phyloP scores from a whole-genome alignment of 1,139 yeast species.

The Magnusiomyces fungicola region DNA sequence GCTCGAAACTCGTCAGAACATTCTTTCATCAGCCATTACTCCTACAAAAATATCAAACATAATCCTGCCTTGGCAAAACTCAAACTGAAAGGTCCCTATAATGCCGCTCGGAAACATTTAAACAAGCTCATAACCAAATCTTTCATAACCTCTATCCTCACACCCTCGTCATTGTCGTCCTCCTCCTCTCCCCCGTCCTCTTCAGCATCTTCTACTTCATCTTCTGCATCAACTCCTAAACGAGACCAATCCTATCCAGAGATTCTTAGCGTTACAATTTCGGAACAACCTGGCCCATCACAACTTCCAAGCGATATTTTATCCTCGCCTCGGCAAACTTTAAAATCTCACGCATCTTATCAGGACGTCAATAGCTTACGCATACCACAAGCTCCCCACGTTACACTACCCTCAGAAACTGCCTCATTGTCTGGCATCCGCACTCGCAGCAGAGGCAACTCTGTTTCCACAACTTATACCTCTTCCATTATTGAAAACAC shows the following conservation, averaged over 20 bases:
- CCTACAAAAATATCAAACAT: too few species aligned
- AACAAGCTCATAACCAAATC: slow-evolving; percentile 18
- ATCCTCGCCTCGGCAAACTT: too few species aligned
- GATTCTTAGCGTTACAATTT: neutral
- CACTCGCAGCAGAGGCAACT: too few species aligned
- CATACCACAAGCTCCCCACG: too few species aligned
- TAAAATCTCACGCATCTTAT: too few species aligned
- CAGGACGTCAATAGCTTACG: neutral
- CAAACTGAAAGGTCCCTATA: slow-evolving; percentile 12
- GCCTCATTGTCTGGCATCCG: too few species aligned
- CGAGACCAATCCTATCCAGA: neutral
- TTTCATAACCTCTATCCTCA: slow-evolving; percentile 17
- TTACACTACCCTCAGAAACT: too few species aligned
- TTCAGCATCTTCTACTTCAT: slow-evolving; percentile 14
- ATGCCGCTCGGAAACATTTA: slow-evolving; percentile 11
- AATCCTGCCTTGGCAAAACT: slow-evolving; percentile 9
- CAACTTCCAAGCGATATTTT: too few species aligned
- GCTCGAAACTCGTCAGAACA: too few species aligned
- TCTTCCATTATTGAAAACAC: neutral
- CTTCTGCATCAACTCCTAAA: slow-evolving; percentile 6
- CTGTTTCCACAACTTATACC: neutral
- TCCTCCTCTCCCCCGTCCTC: slow-evolving; percentile 10
- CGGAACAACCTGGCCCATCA: neutral
- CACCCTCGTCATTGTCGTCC: slow-evolving; percentile 13
- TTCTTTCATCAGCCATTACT: too few species aligned